Evolutionary conservation across 2,329 filamentous ascomycete genomes (phyloP), one percentile per base, ranked within the genome.

Genomic region (Phyllachora maydis): DNA sequence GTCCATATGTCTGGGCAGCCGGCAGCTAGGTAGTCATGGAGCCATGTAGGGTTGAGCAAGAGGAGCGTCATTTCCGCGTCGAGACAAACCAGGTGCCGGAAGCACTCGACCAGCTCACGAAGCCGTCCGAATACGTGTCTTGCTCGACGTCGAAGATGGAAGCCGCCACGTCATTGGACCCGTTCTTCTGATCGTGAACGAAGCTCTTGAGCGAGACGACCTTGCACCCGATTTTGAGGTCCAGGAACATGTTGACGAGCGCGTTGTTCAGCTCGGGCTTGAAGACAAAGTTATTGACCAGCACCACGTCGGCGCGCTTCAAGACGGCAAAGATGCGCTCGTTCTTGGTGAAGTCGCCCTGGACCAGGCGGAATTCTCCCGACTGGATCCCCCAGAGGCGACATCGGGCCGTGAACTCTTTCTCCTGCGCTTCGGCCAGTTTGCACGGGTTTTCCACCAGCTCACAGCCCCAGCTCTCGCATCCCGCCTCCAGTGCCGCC

Each of bases 271-370:
- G 64, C 35, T 73, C 62, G 9, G 83, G 73, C 5, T 74, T 83
- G 48, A 98, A 98, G 3, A 82, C 88, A 49, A 95, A 83, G 50
- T 98, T 98, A 55, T 98, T 98, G 37, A 95, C 85, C 14, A 98
- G 63, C 11, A 98, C 67, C n/a, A 95, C 83, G 42, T 98, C 88
- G 2, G 88, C 85, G 26, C 72, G 67, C 44, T 75, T 73, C 23
- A 98, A 59, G 6, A 72, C 71, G 13, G 68, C 60, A 29, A 71
- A 59, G 23, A 93, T 79, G 28, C 59, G 57, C 10, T 61, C 45
- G 34, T 75, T 76, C 32, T 70, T 66, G 7, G 82, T 66, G 39
- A 98, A 93, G 42, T 92, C 78, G 28, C 81, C 88, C 20, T 71
- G 58, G 31, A 85, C 65, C 5, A 98, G 65, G 30, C 69, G 63